These are phyloP conservation scores for Aspergillus fumigatiaffinis DNA, from an alignment of 2,329 filamentous ascomycete species.

Conservation along the genomic window DNA sequence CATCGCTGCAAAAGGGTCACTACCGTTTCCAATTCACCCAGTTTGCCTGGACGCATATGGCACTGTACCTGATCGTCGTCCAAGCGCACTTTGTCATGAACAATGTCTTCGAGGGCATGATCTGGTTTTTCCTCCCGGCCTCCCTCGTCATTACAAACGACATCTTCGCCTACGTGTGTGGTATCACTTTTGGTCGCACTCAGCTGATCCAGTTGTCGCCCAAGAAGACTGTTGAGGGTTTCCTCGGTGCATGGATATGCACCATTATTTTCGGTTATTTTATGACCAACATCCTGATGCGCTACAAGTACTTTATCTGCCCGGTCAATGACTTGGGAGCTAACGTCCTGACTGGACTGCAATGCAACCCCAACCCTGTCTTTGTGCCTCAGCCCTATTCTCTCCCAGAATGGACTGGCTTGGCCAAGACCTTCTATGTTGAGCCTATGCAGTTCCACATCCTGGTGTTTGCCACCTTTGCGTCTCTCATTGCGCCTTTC, in stretches of 20 bases:
- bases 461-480: conserved; percentile 84
- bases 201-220: conserved; percentile 97
- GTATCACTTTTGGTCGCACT: conserved; percentile 92
- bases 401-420: conserved; percentile 67
- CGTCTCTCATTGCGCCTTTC: conserved; percentile 93
- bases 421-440: conserved; percentile 68
- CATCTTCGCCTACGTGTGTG: conserved; percentile 96
- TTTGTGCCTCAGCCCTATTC: conserved; percentile 76
- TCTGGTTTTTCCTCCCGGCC: conserved; percentile 98
- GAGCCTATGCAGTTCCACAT: conserved; percentile 93
- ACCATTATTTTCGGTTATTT: conserved; percentile 80
- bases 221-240: conserved; percentile 98
- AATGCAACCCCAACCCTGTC: conserved; percentile 87
- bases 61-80: conserved; percentile 93
- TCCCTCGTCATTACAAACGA: conserved; percentile 97
- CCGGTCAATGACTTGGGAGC: conserved; percentile 94
- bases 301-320: conserved; percentile 96
- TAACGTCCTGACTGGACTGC: conserved; percentile 83
- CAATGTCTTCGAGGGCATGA: conserved; percentile 99
- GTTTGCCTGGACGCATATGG: conserved; percentile 99
- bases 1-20: conserved; percentile 87
- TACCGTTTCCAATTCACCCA: conserved; percentile 99
- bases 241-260: conserved; percentile 92
- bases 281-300: conserved; percentile 78
- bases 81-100: conserved; percentile 99